phyloP scores from a whole-genome alignment of 345 rosid species.

The Angophora floribunda region DNA sequence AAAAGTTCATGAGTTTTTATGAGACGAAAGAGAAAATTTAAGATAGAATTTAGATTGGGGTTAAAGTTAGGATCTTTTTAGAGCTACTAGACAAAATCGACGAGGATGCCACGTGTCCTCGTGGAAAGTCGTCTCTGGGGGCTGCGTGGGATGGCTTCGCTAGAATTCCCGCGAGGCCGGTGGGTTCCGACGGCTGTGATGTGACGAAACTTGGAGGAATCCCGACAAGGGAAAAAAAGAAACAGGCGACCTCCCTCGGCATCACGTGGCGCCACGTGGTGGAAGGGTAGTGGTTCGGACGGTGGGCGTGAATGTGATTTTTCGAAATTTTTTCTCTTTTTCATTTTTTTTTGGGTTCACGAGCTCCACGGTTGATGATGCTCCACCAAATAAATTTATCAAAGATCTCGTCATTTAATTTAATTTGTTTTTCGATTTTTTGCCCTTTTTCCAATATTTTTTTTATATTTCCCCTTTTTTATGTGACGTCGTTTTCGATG shows the following conservation, averaged over 20 bases:
- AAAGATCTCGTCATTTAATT: neutral
- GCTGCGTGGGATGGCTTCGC: neutral
- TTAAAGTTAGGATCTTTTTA: no score
- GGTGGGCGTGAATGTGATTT: neutral
- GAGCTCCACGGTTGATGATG: neutral
- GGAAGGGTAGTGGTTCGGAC: neutral
- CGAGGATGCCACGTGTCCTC: neutral
- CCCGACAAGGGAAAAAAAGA: neutral
- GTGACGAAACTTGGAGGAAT: neutral
- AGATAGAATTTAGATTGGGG: neutral
- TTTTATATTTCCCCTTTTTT: accelerated
- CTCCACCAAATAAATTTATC: neutral
- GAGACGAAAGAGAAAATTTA: no score
- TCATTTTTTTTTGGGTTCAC: neutral
- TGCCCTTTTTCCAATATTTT: accelerated
- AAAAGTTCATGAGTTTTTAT: no score
- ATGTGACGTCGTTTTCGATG: neutral
- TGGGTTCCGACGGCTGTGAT: neutral
- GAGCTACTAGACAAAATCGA: no score
- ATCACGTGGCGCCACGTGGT: neutral
- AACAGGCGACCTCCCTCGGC: neutral
- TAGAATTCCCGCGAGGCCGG: neutral
- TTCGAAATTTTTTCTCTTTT: neutral
- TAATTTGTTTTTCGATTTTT: accelerated
- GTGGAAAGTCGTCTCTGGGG: neutral